Evolutionary conservation across 2,329 filamentous ascomycete genomes (phyloP).

Genomic region (Didymella pomorum): DNA sequence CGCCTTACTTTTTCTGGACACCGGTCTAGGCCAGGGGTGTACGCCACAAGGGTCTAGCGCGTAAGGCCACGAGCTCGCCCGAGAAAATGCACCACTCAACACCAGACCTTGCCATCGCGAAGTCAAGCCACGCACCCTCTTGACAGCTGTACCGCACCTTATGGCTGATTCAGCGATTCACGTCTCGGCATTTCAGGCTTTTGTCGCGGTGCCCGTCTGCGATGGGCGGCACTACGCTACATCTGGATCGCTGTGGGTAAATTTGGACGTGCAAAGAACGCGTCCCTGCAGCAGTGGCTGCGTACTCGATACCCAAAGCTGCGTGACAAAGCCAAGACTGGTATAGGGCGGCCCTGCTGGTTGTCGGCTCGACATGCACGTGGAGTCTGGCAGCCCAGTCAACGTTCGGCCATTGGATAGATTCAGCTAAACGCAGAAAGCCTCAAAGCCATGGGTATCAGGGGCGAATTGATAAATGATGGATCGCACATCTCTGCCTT

Average conservation of each 20-base stretch:
- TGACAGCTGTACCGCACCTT: slow-evolving; percentile 23
- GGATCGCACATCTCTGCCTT: neutral
- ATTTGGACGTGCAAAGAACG: slow-evolving; percentile 13
- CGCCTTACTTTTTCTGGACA: slow-evolving; percentile 16
- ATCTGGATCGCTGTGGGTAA: slow-evolving; percentile 2
- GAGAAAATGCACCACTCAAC: slow-evolving; percentile 24
- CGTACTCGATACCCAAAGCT: slow-evolving; percentile 6
- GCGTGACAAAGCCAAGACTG: slow-evolving; percentile 2
- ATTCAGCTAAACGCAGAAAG: slow-evolving; percentile 16
- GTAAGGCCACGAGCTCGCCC: slow-evolving; percentile 4
- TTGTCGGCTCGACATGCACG: neutral
- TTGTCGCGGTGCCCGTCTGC: neutral
- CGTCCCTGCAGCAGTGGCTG: slow-evolving; percentile 29
- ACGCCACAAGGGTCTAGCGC: slow-evolving; percentile 15
- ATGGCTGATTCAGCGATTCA: slow-evolving; percentile 14
- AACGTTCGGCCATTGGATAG: slow-evolving; percentile 1
- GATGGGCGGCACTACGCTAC: slow-evolving; percentile 11
- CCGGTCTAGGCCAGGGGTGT: slow-evolving; percentile 15
- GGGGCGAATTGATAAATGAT: slow-evolving; percentile 25
- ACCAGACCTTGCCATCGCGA: slow-evolving; percentile 15
- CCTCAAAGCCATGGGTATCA: slow-evolving; percentile 5
- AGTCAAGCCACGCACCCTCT: slow-evolving; percentile 26
- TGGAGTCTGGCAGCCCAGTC: slow-evolving; percentile 9
- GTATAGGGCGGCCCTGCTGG: slow-evolving; percentile 4
- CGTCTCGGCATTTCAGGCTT: slow-evolving; percentile 5